Conservation (phyloP, 2,329 filamentous ascomycete genomes). For the Grosmannia serpens region DNA sequence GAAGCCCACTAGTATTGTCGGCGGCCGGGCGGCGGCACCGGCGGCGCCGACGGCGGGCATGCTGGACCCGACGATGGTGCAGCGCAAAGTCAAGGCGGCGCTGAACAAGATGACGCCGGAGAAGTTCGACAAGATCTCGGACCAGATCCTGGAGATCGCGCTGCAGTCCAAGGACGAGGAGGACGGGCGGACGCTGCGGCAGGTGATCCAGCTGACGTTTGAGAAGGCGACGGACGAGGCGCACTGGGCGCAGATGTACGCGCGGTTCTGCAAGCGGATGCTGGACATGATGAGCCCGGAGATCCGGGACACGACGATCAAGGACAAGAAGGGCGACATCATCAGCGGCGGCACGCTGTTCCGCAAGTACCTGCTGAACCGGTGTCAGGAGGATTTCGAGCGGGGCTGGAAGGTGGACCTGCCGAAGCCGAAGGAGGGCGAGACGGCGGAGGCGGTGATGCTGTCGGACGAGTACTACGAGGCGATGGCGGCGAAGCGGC, state of each 20-base stretch:
- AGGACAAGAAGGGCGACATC: constrained; percentile 77
- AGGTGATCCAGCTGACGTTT: constrained; percentile 97
- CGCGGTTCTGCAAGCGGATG: constrained; percentile 97
- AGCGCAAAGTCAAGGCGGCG: constrained; percentile 96
- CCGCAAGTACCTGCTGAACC: constrained; percentile 96
- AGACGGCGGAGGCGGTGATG: constrained; percentile 68
- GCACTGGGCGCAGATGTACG: constrained; percentile 98
- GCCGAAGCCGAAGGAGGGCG: constrained; percentile 63
- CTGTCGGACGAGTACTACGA: constrained; percentile 94
- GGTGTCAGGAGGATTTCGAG: constrained; percentile 98
- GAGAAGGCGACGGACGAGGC: constrained; percentile 98
- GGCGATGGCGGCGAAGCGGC: constrained; percentile 87
- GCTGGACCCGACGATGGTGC: constrained; percentile 84
- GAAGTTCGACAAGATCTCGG: constrained; percentile 92
- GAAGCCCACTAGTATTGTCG: constrained; percentile 69
- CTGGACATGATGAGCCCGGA: constrained; percentile 88
- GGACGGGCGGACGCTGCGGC: constrained; percentile 86
- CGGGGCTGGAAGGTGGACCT: constrained; percentile 91
- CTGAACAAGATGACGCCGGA: constrained; percentile 99
- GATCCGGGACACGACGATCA: constrained; percentile 90
- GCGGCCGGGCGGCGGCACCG: constrained; percentile 25
- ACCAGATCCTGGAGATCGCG: constrained; percentile 85
- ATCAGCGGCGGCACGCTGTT: constrained; percentile 90
- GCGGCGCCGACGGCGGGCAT: constrained; percentile 38
- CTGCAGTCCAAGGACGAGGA: constrained; percentile 91